Base-by-base conservation (phyloP, 108 stramenopile genomes). In the Discostella stelligeroides region DNA sequence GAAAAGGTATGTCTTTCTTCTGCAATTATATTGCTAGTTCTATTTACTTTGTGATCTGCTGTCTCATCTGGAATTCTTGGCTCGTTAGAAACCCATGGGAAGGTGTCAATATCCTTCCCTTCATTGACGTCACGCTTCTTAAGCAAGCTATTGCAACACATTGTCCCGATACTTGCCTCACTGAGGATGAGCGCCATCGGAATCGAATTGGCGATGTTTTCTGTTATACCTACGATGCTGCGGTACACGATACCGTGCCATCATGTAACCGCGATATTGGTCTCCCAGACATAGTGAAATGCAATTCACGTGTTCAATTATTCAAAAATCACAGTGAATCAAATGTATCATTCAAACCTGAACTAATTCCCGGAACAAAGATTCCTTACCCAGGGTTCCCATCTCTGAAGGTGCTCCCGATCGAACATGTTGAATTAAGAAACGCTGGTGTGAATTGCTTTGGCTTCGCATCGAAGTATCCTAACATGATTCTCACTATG, bases 81-180 rank as follows among this genome's bases (percentile, higher is more conserved):
- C 21, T 25, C 14, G 9, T n/a, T 43, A 84, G 83, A 25, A 98
- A 98, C 83, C 98, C 98, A 11, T 99, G 99, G 99, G 97, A 98
- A 70, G 97, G 97, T 11, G 97, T 99, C 47, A 97, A 97, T 48
- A 79, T 99, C 46, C 85, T 99, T 7, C 98, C 99, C 14, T 99
- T 98, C 62, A 97, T 99, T 79, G 95, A 98, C 66, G 95, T 94
- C 39, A 73, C 86, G 11, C 79, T 92, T 11, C 71, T 99, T 41
- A 84, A 90, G 45, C 46, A 79, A 18, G 81, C 93, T 4, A 92
- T 98, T 63, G 75, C 66, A 13, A 75, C 84, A 43, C 70, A 89
- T 53, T 95, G 94, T 42, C 97, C 97, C 4, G 86, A 84, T 28
- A 63, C 67, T 13, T 63, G 78, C 39, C 81, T 99, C 27, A 84